Conservation (phyloP, 306 rosid genomes). For the Lithocarpus polystachyus region DNA sequence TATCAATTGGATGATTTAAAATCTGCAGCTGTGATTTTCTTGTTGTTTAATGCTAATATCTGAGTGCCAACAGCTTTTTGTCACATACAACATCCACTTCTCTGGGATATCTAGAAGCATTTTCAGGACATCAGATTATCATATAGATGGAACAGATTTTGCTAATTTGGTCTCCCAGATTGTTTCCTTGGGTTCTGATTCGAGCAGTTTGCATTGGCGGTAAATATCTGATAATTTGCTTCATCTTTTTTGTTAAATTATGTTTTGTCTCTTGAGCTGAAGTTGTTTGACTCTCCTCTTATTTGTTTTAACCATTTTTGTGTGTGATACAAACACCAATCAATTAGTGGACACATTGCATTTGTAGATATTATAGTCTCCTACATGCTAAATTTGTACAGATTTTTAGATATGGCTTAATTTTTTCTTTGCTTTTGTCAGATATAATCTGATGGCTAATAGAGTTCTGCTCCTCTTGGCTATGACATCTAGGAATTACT, state of each 20-base stretch:
- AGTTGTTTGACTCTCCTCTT: background rate
- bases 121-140: constrained; percentile 59
- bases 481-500: constrained; percentile 86
- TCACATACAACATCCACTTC: constrained; percentile 90
- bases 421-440: constrained; percentile 30
- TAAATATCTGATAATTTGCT: constrained; percentile 28
- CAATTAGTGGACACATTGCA: background rate
- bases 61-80: constrained; percentile 76
- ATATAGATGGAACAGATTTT: constrained; percentile 49
- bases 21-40: constrained; percentile 13
- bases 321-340: background rate
- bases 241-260: background rate
- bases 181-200: constrained; percentile 88
- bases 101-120: constrained; percentile 91
- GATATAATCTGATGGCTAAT: constrained; percentile 98
- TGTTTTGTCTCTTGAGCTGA: background rate
- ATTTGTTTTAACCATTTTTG: background rate
- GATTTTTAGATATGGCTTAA: background rate
- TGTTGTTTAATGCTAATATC: constrained; percentile 21
- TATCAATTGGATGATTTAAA: constrained; percentile 18
- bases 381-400: background rate
- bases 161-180: constrained; percentile 84
- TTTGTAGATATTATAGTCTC: background rate
- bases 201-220: constrained; percentile 97
- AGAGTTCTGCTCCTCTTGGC: constrained; percentile 87